Conservation (phyloP, 129 eudicot genomes). For the Sambucus nigra region DNA sequence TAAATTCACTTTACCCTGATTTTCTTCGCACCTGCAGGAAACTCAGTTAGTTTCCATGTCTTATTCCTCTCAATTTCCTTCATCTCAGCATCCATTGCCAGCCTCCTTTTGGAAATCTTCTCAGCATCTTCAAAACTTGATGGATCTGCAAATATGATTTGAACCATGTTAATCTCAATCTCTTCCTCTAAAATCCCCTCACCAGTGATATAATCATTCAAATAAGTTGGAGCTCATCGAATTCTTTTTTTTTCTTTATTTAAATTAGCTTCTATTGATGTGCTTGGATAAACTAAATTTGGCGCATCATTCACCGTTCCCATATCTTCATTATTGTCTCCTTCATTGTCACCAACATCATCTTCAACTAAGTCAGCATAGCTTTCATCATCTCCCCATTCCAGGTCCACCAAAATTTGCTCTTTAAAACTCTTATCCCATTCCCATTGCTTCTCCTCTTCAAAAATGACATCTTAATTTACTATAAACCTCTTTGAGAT, state of each 20-base stretch:
- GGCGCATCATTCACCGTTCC: neutral
- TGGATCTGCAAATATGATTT: neutral
- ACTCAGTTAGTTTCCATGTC: neutral
- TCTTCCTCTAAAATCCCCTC: neutral
- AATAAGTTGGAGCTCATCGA: neutral
- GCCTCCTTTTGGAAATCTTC: neutral
- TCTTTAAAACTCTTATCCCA: neutral
- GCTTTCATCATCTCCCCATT: neutral
- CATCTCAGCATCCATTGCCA: conserved; percentile 1
- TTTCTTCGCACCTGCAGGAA: neutral
- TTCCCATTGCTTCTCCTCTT: neutral
- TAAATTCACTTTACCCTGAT: neutral
- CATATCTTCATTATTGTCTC: neutral
- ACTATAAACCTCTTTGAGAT: neutral
- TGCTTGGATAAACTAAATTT: neutral
- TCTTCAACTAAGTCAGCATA: neutral
- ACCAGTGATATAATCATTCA: neutral
- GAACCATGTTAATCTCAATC: neutral
- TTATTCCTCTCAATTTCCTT: neutral
- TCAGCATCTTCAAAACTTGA: neutral
- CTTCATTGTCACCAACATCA: neutral
- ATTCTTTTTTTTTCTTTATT: neutral
- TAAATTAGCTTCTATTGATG: neutral
- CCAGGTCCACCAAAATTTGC: neutral
- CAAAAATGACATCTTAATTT: conserved; percentile 1